These are phyloP conservation scores for Solanum chilense DNA, from an alignment of 257 asterid species.

Conservation along the genomic window DNA sequence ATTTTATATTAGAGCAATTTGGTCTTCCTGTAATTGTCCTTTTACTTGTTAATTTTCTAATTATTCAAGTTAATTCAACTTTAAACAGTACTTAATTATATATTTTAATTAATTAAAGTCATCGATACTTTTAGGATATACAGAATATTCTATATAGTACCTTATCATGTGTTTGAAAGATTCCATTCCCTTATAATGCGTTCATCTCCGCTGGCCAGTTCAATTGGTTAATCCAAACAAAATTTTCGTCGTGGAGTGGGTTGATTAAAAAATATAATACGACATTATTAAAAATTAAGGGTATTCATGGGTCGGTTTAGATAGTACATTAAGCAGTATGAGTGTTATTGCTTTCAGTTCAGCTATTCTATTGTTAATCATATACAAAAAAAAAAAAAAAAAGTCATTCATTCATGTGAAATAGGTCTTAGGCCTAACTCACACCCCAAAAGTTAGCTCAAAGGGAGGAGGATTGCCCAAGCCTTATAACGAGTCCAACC, in stretches of 20 bases:
- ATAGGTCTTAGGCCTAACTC: too few relatives aligned
- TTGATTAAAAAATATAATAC: too few relatives aligned
- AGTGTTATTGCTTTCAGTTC: neutral
- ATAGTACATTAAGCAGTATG: neutral
- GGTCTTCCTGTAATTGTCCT: neutral
- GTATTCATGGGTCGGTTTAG: neutral
- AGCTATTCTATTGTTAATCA: neutral
- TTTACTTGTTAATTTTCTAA: neutral
- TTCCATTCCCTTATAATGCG: conserved; percentile 7
- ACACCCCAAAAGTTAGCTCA: too few relatives aligned
- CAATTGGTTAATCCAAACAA: neutral
- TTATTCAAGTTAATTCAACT: neutral
- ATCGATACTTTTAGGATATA: neutral
- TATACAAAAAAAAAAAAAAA: neutral
- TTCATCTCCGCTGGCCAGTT: neutral
- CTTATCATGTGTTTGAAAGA: conserved; percentile 5
- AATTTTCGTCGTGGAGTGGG: neutral
- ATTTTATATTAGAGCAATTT: neutral
- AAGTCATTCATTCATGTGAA: neutral
- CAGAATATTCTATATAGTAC: conserved; percentile 25
- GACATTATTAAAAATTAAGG: too few relatives aligned
- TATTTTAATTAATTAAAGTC: neutral
- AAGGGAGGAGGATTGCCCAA: too few relatives aligned
- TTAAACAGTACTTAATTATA: neutral
- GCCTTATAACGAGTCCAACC: too few relatives aligned